Evolutionary conservation across 495 filamentous ascomycete genomes (phyloP).

Genomic region (Cryomyces minteri): DNA sequence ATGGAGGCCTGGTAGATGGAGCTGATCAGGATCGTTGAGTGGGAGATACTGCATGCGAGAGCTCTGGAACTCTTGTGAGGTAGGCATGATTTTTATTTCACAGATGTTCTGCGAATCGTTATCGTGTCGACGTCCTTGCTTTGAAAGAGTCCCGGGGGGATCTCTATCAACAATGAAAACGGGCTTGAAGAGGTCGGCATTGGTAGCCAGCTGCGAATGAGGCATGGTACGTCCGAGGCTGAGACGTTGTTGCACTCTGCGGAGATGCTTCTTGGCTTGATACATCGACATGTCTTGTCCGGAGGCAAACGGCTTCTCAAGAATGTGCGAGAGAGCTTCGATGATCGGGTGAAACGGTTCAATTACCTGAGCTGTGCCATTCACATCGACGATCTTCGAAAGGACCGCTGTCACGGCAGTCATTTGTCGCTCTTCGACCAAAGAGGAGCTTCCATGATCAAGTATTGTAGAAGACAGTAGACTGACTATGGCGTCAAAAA

Average conservation of each 20-base stretch:
- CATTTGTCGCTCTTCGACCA: constrained; percentile 1
- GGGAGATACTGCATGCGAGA: constrained; percentile 41
- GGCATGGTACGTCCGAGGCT: constrained; percentile 4
- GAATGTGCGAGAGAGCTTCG: background rate
- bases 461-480: constrained; percentile 1
- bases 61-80: constrained; percentile 37
- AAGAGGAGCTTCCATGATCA: too few species aligned
- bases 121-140: constrained; percentile 39
- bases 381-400: constrained; percentile 4
- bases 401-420: constrained; percentile 1
- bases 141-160: constrained; percentile 32
- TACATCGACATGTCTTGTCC: too few species aligned
- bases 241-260: constrained; percentile 3
- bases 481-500: constrained; percentile 19
- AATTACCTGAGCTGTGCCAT: constrained; percentile 2
- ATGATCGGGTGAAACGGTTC: background rate
- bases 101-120: constrained; percentile 44
- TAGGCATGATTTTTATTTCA: constrained; percentile 46
- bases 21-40: constrained; percentile 26
- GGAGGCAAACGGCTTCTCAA: too few species aligned
- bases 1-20: constrained; percentile 36
- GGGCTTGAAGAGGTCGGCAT: constrained; percentile 11
- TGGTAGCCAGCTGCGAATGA: background rate
- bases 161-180: constrained; percentile 25
- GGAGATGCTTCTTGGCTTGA: constrained; percentile 5